A percentile compares a stretch with the other conserved stretches of the same genome.
Conservation (phyloP, 257 asterid species). For the Solanum chaucha region DNA sequence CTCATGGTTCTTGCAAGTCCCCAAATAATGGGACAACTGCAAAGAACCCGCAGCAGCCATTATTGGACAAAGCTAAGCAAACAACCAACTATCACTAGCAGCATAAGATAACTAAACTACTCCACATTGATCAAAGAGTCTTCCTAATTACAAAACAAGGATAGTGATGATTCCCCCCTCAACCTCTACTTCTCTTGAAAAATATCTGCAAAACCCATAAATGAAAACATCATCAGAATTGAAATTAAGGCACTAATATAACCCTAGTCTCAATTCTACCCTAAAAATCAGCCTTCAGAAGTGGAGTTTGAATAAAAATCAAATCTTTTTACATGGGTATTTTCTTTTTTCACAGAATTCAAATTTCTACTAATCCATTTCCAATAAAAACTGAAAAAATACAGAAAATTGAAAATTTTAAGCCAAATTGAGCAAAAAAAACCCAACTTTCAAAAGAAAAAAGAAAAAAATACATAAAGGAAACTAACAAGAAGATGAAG, state of each 20-base stretch:
- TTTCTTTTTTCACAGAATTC: not conserved
- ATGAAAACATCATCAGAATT: not conserved
- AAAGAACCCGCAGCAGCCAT: constrained; percentile 62
- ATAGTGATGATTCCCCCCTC: constrained; percentile 15
- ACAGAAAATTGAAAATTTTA: not conserved
- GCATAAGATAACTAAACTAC: constrained; percentile 6
- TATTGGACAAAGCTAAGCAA: constrained; percentile 7
- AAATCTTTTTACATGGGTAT: not conserved
- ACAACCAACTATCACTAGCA: not conserved
- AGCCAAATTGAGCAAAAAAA: not conserved
- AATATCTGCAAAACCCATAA: not conserved
- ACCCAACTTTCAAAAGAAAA: not conserved
- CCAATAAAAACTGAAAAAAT: not conserved
- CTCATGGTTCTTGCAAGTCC: constrained; percentile 45
- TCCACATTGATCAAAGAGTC: not conserved
- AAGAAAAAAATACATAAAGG: not conserved
- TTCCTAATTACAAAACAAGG: not conserved
- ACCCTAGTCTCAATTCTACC: not conserved
- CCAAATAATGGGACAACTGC: constrained; percentile 57
- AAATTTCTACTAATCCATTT: not conserved
- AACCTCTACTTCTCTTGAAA: constrained; percentile 7
- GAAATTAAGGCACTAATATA: not conserved
- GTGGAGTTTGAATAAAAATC: not conserved
- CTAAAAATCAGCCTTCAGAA: not conserved
- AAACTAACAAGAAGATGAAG: not conserved